phyloP scores from a whole-genome alignment of 768 basidiomycete genomes.

The Mycena metata region DNA sequence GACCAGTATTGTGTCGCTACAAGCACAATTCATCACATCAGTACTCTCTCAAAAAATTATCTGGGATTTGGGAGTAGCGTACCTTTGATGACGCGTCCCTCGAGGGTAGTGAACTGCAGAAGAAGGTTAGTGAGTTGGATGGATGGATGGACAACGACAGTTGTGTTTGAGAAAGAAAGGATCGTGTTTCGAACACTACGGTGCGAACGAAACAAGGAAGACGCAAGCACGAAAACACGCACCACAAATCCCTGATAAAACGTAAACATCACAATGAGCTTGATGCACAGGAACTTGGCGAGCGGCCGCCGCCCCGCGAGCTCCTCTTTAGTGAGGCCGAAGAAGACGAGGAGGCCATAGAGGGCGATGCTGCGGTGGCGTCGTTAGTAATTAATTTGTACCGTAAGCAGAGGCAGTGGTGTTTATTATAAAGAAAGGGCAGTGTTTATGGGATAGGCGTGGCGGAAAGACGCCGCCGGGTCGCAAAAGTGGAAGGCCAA shows the following conservation, averaged over 20 bases:
- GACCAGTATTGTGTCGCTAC: constrained; percentile 87
- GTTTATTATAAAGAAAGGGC: too few species aligned
- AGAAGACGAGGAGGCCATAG: constrained; percentile 88
- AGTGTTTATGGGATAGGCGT: too few species aligned
- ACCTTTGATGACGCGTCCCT: constrained; percentile 80
- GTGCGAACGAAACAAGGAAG: background rate
- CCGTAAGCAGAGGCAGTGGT: too few species aligned
- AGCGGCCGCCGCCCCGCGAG: constrained; percentile 80
- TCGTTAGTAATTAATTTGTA: too few species aligned
- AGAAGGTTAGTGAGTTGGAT: too few species aligned
- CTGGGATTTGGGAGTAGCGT: background rate
- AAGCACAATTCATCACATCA: background rate
- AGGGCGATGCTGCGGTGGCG: constrained; percentile 88
- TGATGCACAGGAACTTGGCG: constrained; percentile 90
- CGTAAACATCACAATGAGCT: constrained; percentile 89
- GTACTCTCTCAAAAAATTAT: too few species aligned
- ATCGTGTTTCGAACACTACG: too few species aligned
- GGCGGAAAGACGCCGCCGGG: too few species aligned
- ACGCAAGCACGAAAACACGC: constrained; percentile 42
- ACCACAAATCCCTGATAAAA: constrained; percentile 89
- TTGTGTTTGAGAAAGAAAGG: too few species aligned
- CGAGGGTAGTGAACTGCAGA: constrained; percentile 73
- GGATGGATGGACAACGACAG: too few species aligned
- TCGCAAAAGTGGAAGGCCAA: background rate
- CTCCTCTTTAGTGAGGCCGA: constrained; percentile 84